These are phyloP conservation scores for Silene uniflora DNA, from an alignment of 148 eudicot genomes.

Conservation along the genomic window DNA sequence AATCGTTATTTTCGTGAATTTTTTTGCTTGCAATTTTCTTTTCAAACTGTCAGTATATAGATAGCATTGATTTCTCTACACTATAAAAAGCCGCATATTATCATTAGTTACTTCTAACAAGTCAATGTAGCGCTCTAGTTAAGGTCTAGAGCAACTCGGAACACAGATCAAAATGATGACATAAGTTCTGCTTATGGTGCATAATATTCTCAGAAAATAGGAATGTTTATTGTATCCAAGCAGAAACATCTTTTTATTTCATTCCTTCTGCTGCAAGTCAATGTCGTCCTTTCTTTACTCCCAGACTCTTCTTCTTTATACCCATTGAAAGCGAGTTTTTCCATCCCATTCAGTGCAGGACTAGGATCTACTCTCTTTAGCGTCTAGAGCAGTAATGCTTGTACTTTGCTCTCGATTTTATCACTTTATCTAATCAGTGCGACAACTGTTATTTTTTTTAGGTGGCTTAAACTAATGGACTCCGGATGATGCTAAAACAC, in stretches of 20 bases:
- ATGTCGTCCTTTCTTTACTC: too few species aligned
- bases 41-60: too few species aligned
- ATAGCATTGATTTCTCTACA: not conserved
- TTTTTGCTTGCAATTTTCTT: not conserved
- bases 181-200: not conserved
- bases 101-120: not conserved
- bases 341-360: too few species aligned
- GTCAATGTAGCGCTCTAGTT: not conserved
- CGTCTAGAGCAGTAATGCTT: too few species aligned
- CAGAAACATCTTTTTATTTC: not conserved
- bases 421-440: too few species aligned
- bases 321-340: too few species aligned
- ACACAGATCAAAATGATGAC: not conserved
- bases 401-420: not conserved
- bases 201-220: not conserved
- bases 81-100: not conserved
- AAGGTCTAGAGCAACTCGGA: not conserved
- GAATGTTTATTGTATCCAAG: not conserved
- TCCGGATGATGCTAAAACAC: not conserved
- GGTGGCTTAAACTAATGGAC: not conserved
- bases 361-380: too few species aligned
- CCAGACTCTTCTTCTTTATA: too few species aligned
- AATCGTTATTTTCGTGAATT: not conserved
- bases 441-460: too few species aligned
- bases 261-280: not conserved